Evolutionary conservation across 257 asterid genomes (phyloP).

Genomic region (Solanum arcanum): DNA sequence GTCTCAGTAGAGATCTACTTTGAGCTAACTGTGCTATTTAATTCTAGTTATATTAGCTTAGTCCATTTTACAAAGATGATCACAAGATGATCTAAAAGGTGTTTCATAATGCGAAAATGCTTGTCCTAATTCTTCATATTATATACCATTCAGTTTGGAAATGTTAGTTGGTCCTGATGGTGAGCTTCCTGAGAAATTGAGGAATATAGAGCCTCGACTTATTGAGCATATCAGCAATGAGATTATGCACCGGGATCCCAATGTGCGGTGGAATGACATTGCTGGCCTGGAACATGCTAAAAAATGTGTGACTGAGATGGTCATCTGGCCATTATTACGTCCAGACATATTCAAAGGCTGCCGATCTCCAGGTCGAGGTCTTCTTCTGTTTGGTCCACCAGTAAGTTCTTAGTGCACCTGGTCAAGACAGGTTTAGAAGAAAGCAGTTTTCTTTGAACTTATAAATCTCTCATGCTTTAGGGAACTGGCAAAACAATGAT

Average conservation of each 20-base stretch:
- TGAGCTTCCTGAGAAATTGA: slow-evolving; percentile 92
- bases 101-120: background rate
- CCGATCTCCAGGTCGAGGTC: slow-evolving; percentile 99
- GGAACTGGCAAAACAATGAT: slow-evolving; percentile 99
- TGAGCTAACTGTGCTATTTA: background rate
- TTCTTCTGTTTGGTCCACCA: slow-evolving; percentile 99
- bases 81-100: background rate
- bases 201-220: slow-evolving; percentile 91
- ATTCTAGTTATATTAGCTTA: background rate
- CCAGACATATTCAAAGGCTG: slow-evolving; percentile 97
- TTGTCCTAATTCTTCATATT: background rate
- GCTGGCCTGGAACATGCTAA: slow-evolving; percentile 99
- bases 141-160: slow-evolving; percentile 55
- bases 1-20: background rate
- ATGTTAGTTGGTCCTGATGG: slow-evolving; percentile 92
- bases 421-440: background rate
- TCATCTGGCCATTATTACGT: slow-evolving; percentile 94
- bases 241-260: slow-evolving; percentile 96
- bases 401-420: slow-evolving; percentile 37
- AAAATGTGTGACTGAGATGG: slow-evolving; percentile 98
- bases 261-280: slow-evolving; percentile 97
- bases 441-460: background rate
- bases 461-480: slow-evolving; percentile 28
- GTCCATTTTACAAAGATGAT: background rate
- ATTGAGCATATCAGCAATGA: slow-evolving; percentile 96